phyloP scores from a whole-genome alignment of 352 stramenopile species.

The Globisporangium barbulae region DNA sequence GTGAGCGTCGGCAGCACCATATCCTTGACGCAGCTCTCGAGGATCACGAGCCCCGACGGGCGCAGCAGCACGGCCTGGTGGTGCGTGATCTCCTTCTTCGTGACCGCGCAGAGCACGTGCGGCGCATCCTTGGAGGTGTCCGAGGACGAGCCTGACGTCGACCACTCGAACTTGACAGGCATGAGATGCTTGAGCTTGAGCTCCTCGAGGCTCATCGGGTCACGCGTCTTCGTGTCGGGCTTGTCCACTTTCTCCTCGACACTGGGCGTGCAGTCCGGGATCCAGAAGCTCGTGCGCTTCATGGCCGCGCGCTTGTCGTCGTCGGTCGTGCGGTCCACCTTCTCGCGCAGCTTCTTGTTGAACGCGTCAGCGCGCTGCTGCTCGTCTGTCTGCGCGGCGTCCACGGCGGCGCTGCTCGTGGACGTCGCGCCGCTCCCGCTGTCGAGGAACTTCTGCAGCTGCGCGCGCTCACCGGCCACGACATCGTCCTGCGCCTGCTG shows the following conservation, averaged over 20 bases:
- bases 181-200: slow-evolving; percentile 89
- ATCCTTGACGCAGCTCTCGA: slow-evolving; percentile 77
- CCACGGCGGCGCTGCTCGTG: slow-evolving; percentile 7
- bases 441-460: slow-evolving; percentile 57
- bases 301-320: slow-evolving; percentile 73
- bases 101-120: slow-evolving; percentile 70
- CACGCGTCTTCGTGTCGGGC: slow-evolving; percentile 69
- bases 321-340: slow-evolving; percentile 71
- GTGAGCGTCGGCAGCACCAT: slow-evolving; percentile 86
- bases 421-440: slow-evolving; percentile 20
- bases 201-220: slow-evolving; percentile 80
- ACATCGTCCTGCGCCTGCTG: slow-evolving; percentile 46
- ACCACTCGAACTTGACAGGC: slow-evolving; percentile 83
- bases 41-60: slow-evolving; percentile 75
- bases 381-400: background rate
- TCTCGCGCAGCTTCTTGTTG: slow-evolving; percentile 57
- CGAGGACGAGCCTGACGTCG: slow-evolving; percentile 12
- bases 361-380: background rate
- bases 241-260: slow-evolving; percentile 45
- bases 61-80: slow-evolving; percentile 72
- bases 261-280: slow-evolving; percentile 75
- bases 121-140: slow-evolving; percentile 24
- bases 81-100: slow-evolving; percentile 83
- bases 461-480: slow-evolving; percentile 44
- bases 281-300: slow-evolving; percentile 85